Conservation (phyloP, 768 basidiomycete genomes). For the Rhodotorula babjevae region DNA sequence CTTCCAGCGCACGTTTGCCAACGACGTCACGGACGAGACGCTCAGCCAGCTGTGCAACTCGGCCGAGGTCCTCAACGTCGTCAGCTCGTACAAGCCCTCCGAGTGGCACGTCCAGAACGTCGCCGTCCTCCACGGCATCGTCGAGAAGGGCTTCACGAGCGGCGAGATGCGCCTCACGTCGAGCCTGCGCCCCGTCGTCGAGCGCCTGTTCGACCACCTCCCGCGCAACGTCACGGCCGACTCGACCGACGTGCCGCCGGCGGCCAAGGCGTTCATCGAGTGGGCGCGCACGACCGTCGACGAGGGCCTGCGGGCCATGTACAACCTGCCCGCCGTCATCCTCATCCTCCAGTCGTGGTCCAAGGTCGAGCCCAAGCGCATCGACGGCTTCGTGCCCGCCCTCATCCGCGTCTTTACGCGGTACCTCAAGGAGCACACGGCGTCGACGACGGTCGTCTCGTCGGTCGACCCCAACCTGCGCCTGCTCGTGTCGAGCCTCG, state of each 20-base stretch:
- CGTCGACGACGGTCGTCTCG: slow-evolving; percentile 53
- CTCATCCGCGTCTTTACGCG: slow-evolving; percentile 80
- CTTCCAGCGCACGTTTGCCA: slow-evolving; percentile 72
- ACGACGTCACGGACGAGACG: slow-evolving; percentile 66
- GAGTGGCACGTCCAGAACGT: slow-evolving; percentile 74
- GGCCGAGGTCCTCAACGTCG: slow-evolving; percentile 81
- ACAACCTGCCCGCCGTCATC: slow-evolving; percentile 69
- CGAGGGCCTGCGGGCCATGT: slow-evolving; percentile 72
- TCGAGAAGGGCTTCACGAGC: slow-evolving; percentile 72
- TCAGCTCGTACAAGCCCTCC: slow-evolving; percentile 74
- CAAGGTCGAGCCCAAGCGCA: slow-evolving; percentile 69
- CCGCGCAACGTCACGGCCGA: slow-evolving; percentile 27
- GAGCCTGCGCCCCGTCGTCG: slow-evolving; percentile 50
- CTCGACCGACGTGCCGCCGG: slow-evolving; percentile 17
- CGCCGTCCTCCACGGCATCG: slow-evolving; percentile 66
- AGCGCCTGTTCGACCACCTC: slow-evolving; percentile 41
- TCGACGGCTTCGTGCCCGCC: slow-evolving; percentile 69
- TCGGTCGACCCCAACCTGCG: slow-evolving; percentile 56
- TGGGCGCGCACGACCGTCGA: slow-evolving; percentile 69
- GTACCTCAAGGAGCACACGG: slow-evolving; percentile 80
- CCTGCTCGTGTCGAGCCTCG: slow-evolving; percentile 63
- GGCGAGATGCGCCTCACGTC: slow-evolving; percentile 70
- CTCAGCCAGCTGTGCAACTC: slow-evolving; percentile 68
- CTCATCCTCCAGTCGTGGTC: slow-evolving; percentile 83
- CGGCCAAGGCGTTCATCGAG: slow-evolving; percentile 60